phyloP scores from a whole-genome alignment of 257 asterid species.

The Jacaranda mimosifolia region DNA sequence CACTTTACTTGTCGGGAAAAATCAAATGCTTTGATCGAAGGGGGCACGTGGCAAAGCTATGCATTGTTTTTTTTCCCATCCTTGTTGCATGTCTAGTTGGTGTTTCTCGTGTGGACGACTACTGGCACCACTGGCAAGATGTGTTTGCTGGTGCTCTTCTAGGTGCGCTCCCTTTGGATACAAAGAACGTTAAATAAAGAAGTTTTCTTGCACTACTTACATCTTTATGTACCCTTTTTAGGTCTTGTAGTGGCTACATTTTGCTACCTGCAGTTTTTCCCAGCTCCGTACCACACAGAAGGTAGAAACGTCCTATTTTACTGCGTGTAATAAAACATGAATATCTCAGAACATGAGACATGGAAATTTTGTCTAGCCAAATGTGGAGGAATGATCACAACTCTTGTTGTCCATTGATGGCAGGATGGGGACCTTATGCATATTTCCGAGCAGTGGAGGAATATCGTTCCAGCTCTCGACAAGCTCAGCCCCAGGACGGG shows the following conservation, averaged over 20 bases:
- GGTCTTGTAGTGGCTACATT: constrained; percentile 72
- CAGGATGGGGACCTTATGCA: constrained; percentile 87
- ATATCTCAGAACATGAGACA: neutral
- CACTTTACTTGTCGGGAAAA: constrained; percentile 78
- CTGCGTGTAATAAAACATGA: too few relatives aligned
- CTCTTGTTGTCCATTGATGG: constrained; percentile 3
- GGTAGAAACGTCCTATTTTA: constrained; percentile 43
- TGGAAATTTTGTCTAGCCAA: too few relatives aligned
- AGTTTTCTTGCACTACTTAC: neutral
- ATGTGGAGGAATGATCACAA: too few relatives aligned
- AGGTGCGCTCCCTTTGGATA: constrained; percentile 55
- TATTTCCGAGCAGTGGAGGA: constrained; percentile 78
- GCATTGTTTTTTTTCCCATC: constrained; percentile 76
- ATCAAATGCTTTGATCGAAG: constrained; percentile 76
- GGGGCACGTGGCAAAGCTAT: constrained; percentile 83
- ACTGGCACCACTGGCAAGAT: constrained; percentile 98
- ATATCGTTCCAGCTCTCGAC: constrained; percentile 44
- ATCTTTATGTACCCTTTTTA: constrained; percentile 19
- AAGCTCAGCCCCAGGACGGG: constrained; percentile 33
- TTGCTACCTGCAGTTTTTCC: constrained; percentile 91
- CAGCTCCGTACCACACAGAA: constrained; percentile 76
- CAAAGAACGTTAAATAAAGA: neutral
- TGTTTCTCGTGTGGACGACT: constrained; percentile 92
- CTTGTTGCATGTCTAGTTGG: constrained; percentile 83
- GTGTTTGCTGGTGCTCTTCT: constrained; percentile 86